phyloP scores from a whole-genome alignment of 371 early-diverging fungal genomes.

The Mortierella sp. region DNA sequence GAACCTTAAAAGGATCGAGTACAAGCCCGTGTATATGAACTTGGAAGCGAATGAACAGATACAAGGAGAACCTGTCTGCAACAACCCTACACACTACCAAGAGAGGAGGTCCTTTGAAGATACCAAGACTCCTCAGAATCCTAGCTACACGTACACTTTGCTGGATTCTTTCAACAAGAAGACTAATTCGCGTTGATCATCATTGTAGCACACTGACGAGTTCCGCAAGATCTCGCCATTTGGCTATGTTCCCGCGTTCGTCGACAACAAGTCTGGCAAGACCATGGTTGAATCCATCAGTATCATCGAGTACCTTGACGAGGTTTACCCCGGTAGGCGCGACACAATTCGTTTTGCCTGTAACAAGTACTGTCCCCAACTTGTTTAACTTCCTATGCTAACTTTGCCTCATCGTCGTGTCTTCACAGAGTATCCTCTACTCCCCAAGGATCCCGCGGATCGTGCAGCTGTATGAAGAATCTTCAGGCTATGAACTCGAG shows the following conservation, averaged over 20 bases:
- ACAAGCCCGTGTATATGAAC: conserved; percentile 71
- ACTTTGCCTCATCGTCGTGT: background rate
- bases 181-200: background rate
- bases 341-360: background rate
- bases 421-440: conserved; percentile 60
- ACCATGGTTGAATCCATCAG: conserved; percentile 78
- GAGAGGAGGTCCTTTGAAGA: background rate
- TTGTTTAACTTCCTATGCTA: conserved; percentile 38
- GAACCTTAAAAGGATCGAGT: conserved; percentile 78
- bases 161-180: too few relatives aligned
- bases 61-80: background rate
- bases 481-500: too few relatives aligned
- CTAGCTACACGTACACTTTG: too few relatives aligned
- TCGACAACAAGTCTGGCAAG: conserved; percentile 64
- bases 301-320: conserved; percentile 92
- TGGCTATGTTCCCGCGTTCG: conserved; percentile 75
- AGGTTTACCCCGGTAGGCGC: conserved; percentile 67
- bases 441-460: conserved; percentile 75
- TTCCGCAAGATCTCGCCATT: conserved; percentile 74
- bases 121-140: too few relatives aligned
- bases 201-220: conserved; percentile 58
- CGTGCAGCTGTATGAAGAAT: conserved; percentile 64
- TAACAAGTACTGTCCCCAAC: too few relatives aligned
- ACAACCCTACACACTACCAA: background rate
- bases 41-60: conserved; percentile 80